These are phyloP conservation scores for Tetragonia tetragonoides DNA, from an alignment of 148 eudicot species.

Conservation along the genomic window DNA sequence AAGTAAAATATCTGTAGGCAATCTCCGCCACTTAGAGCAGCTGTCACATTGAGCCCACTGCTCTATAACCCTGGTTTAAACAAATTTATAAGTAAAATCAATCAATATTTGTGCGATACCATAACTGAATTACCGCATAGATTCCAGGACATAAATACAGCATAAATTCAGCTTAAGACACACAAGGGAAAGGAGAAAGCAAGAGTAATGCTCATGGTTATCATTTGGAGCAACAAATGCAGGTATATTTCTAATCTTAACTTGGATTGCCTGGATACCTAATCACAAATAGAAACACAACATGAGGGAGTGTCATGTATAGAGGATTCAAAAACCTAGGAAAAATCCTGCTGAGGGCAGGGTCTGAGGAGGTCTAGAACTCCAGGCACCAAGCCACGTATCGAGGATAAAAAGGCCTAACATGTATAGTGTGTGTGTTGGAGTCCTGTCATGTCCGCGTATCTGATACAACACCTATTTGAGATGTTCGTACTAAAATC, in stretches of 20 bases:
- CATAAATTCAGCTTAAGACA: neutral
- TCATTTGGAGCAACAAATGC: slow-evolving; percentile 4
- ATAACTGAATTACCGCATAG: neutral
- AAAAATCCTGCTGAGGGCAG: too few species aligned
- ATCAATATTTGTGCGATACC: neutral
- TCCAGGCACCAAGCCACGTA: too few species aligned
- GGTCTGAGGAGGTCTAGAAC: too few species aligned
- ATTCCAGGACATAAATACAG: neutral
- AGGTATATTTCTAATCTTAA: neutral
- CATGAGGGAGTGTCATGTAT: too few species aligned
- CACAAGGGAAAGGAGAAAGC: neutral
- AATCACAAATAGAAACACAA: too few species aligned
- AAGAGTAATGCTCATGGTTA: neutral
- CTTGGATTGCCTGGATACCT: neutral
- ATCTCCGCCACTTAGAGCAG: slow-evolving; percentile 73
- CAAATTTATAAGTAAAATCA: slow-evolving; percentile 15
- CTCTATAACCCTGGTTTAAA: slow-evolving; percentile 49
- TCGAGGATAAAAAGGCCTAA: too few species aligned
- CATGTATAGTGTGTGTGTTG: too few species aligned
- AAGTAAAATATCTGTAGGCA: slow-evolving; percentile 64
- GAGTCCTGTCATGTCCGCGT: too few species aligned
- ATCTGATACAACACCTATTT: too few species aligned
- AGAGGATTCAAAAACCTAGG: too few species aligned
- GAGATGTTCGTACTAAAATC: too few species aligned
- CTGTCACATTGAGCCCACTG: slow-evolving; percentile 78